Conservation (phyloP, 306 rosid species). For the Aeschynomene evenia region DNA sequence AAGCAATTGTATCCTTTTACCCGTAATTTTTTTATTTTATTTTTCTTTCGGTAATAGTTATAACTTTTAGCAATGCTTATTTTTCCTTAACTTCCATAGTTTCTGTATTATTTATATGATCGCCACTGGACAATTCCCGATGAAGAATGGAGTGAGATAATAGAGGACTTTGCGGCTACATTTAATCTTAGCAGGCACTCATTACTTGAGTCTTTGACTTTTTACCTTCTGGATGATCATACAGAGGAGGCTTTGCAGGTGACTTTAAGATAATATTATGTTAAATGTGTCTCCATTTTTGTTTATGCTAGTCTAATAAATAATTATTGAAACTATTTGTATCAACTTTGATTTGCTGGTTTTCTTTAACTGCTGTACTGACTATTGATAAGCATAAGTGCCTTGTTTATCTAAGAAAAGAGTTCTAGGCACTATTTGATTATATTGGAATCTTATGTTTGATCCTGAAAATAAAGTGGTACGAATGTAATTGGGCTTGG, state of each 20-base stretch:
- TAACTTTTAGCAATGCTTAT: conserved; percentile 4
- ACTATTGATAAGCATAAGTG: neutral
- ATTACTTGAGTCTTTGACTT: conserved; percentile 72
- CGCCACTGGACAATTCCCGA: conserved; percentile 90
- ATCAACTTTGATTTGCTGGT: conserved; percentile 4
- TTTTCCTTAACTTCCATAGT: conserved; percentile 67
- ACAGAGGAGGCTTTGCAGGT: conserved; percentile 88
- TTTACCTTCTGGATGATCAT: conserved; percentile 86
- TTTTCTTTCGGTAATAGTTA: conserved; percentile 17
- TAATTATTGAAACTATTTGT: conserved; percentile 18
- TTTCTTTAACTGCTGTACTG: conserved; percentile 8
- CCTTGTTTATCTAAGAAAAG: conserved; percentile 12
- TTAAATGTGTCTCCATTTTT: conserved; percentile 15
- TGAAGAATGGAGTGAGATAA: conserved; percentile 69
- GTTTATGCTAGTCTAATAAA: conserved; percentile 2
- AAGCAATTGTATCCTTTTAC: conserved; percentile 96
- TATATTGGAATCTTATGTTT: neutral
- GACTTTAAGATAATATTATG: conserved; percentile 26
- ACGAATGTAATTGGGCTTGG: conserved; percentile 6
- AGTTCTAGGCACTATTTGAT: conserved; percentile 1
- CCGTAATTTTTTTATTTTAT: neutral
- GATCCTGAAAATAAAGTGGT: conserved; percentile 6
- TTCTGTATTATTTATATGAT: conserved; percentile 90
- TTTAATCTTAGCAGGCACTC: conserved; percentile 75
- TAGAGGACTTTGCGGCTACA: conserved; percentile 84